Conservation (phyloP, 495 filamentous ascomycete genomes). For the Aspergillus mulundensis region DNA sequence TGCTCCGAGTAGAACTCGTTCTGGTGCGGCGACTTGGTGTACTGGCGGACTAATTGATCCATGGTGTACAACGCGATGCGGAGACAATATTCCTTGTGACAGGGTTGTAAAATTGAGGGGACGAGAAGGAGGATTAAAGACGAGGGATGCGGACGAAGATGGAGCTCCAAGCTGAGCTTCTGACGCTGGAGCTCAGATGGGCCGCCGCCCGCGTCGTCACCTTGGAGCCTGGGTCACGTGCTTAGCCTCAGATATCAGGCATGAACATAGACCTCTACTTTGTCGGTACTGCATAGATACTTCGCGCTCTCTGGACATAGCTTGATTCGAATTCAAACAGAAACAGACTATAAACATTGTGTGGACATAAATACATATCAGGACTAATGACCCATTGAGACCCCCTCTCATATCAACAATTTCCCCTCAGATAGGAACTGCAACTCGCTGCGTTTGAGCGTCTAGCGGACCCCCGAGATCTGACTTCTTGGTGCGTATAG, state of each 20-base stretch:
- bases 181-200: slow-evolving; percentile 36
- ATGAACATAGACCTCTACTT: not conserved
- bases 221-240: slow-evolving; percentile 44
- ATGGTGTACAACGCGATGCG: slow-evolving; percentile 46
- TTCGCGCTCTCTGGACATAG: not conserved
- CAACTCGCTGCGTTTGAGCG: slow-evolving; percentile 8
- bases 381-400: not conserved
- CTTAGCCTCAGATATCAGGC: slow-evolving; percentile 1
- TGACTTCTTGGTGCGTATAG: not conserved
- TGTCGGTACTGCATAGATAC: not conserved
- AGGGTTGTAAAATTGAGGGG: not conserved
- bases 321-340: not conserved
- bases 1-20: slow-evolving; percentile 68
- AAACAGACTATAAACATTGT: not conserved
- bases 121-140: slow-evolving; percentile 10
- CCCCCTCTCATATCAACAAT: not conserved
- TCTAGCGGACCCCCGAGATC: not conserved
- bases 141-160: slow-evolving; percentile 16
- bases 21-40: slow-evolving; percentile 70
- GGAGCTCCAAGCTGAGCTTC: slow-evolving; percentile 19
- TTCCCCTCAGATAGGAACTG: slow-evolving; percentile 8
- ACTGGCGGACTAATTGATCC: slow-evolving; percentile 90
- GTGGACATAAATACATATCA: slow-evolving; percentile 8
- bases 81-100: slow-evolving; percentile 7
- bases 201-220: slow-evolving; percentile 41